Percentiles rank a stretch among this genome's conserved stretches.
Conservation (phyloP, 805 yeast genomes). For the Geotrichum ghanense region DNA sequence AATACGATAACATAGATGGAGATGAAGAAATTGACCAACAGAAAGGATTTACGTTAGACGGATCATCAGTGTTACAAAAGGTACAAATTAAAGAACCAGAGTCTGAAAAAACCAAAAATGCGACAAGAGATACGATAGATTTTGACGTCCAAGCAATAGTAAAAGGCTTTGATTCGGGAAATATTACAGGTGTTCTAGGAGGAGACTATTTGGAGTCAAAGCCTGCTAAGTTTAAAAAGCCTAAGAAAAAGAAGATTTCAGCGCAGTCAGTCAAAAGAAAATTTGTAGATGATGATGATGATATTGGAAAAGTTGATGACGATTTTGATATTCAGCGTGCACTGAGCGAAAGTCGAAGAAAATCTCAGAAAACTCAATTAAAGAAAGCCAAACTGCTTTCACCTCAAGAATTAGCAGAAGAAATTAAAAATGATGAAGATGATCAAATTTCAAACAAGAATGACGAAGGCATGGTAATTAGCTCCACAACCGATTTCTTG, state of each 20-base stretch:
- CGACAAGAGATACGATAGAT: conserved; percentile 18
- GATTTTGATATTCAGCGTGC: conserved; percentile 27
- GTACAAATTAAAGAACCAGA: conserved; percentile 13
- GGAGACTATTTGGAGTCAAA: conserved; percentile 24
- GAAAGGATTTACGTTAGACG: conserved; percentile 21
- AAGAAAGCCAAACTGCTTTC: conserved; percentile 11
- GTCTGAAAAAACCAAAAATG: conserved; percentile 13
- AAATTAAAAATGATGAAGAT: conserved; percentile 25
- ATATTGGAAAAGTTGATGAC: conserved; percentile 26
- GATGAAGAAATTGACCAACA: conserved; percentile 9
- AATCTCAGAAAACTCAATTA: conserved; percentile 19
- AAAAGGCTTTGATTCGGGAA: conserved; percentile 3
- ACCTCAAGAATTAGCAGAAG: conserved; percentile 27
- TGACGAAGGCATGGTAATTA: conserved; percentile 26
- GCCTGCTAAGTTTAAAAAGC: conserved; percentile 31
- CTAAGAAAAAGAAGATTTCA: conserved; percentile 25
- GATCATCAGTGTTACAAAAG: conserved; percentile 25
- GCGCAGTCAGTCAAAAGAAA: conserved; percentile 23
- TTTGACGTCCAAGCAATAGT: conserved; percentile 7
- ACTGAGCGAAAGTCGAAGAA: conserved; percentile 21
- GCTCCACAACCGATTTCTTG: conserved; percentile 35
- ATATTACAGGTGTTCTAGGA: conserved; percentile 9
- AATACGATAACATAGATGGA: conserved; percentile 20
- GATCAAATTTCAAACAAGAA: conserved; percentile 17
- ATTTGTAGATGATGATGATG: conserved; percentile 23